Percentiles rank a stretch among this genome's conserved stretches.
Evolutionary conservation across 1,284 basidiomycete genomes (phyloP).

Genomic region (Porogramme epimiltina): DNA sequence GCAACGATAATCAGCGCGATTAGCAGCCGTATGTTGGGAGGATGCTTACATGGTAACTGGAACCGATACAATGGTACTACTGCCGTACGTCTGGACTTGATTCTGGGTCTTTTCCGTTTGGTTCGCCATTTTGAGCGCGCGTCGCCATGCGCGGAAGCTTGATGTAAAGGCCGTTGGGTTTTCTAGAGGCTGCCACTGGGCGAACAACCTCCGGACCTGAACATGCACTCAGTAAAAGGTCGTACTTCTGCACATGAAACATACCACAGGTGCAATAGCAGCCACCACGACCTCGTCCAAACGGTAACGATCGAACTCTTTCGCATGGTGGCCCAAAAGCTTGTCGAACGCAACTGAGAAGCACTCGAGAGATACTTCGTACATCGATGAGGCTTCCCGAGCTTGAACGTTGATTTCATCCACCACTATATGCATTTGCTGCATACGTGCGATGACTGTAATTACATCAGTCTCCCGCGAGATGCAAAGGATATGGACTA

Average conservation of each 20-base stretch:
- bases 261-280: slow-evolving; percentile 80
- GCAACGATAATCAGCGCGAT: background rate
- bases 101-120: slow-evolving; percentile 42
- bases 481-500: slow-evolving; percentile 13
- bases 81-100: slow-evolving; percentile 62
- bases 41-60: slow-evolving; percentile 40
- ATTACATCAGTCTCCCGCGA: background rate
- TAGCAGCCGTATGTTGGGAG: too few relatives aligned
- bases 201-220: slow-evolving; percentile 62
- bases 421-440: slow-evolving; percentile 73
- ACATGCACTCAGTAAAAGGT: background rate
- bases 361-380: slow-evolving; percentile 69
- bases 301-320: slow-evolving; percentile 79
- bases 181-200: slow-evolving; percentile 74
- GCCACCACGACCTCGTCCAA: slow-evolving; percentile 93
- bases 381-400: slow-evolving; percentile 59
- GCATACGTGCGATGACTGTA: slow-evolving; percentile 75
- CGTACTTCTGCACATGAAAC: background rate
- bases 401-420: slow-evolving; percentile 68
- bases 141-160: slow-evolving; percentile 71
- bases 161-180: slow-evolving; percentile 64
- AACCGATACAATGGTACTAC: slow-evolving; percentile 34
- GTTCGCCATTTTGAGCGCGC: slow-evolving; percentile 60
- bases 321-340: slow-evolving; percentile 69
- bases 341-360: slow-evolving; percentile 75